Evolutionary conservation across 2,329 filamentous ascomycete genomes (phyloP), one percentile per base, ranked within the genome.

Genomic region (Cladophialophora yegresii): DNA sequence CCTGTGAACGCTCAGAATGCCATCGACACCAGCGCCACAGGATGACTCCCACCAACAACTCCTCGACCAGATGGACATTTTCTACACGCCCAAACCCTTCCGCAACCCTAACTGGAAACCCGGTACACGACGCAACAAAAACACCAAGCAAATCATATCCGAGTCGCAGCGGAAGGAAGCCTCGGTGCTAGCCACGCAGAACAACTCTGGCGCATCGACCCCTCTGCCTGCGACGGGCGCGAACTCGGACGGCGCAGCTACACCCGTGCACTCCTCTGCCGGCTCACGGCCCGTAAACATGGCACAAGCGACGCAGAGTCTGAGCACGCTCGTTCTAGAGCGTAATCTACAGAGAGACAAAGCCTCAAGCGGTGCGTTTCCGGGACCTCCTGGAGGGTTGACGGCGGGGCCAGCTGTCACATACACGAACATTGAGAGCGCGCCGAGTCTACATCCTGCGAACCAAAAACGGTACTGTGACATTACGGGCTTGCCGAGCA

Each of bases 41-140:
- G 90, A 91, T 75, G 89, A 95, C 68, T 89, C 89, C 54, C 93
- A 98, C 75, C 90, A 91, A 76, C 85, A 87, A 71, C 89, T 98
- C 66, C 88, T 99, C 71, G 92, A 97, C 78, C 82, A 90, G 76
- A 90, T 98, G 74, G 95, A 99, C 82, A 92, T 97, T 73, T 89
- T 95, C 77, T 86, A 87, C 65, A 86, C 91, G 74, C 87, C 87
- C 72, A 96, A 96, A 80, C 89, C 87, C 73, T 99, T 97, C 83
- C 93, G 93, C 77, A 96, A 92, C 75, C 83, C 89, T 2, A 81
- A 87, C 76, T 99, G 95, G 95, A 92, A 91, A 74, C 92, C 95
- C 16, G 92, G 93, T 70, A 89, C 93, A 77, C 92, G 95, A 58
- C 91, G 95, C 78, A 99, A 99, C 85, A 99, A 99, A 83, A 98